Conservation (phyloP, 768 basidiomycete species). For the Hygrocybe punicea region DNA sequence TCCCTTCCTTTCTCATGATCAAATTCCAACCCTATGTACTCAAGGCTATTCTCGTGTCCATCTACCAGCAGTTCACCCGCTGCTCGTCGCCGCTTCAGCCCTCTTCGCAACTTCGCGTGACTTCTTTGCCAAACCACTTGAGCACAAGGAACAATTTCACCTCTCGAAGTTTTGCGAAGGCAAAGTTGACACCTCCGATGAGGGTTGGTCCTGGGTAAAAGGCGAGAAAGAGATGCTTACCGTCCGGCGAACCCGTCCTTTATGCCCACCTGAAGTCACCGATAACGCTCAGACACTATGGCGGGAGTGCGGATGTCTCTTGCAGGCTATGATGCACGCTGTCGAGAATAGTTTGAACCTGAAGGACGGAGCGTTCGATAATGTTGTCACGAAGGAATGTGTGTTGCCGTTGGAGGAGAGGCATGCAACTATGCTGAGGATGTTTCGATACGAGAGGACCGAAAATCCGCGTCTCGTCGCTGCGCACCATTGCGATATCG, state of each 20-base stretch:
- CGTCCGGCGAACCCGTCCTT: background rate
- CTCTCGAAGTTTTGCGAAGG: background rate
- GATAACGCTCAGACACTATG: background rate
- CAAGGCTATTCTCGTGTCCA: background rate
- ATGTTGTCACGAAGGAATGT: background rate
- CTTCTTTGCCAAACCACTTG: background rate
- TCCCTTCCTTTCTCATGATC: background rate
- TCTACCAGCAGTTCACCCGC: background rate
- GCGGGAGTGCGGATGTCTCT: background rate
- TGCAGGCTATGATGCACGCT: background rate
- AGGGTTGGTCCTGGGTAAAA: background rate
- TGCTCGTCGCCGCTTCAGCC: background rate
- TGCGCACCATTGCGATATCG: background rate
- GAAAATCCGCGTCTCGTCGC: background rate
- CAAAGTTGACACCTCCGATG: background rate
- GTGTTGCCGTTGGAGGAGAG: background rate
- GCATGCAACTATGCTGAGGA: background rate
- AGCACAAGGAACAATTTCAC: background rate
- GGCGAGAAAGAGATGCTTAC: slow-evolving; percentile 1
- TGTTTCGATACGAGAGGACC: slow-evolving; percentile 4
- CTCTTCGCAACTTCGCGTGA: background rate
- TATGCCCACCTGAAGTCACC: background rate
- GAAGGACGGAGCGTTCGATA: background rate
- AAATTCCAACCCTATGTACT: background rate
- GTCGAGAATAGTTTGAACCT: background rate